Percentiles rank a stretch among this genome's conserved stretches.
Evolutionary conservation across 805 yeast species (phyloP).

Genomic region (Metschnikowia sp.): DNA sequence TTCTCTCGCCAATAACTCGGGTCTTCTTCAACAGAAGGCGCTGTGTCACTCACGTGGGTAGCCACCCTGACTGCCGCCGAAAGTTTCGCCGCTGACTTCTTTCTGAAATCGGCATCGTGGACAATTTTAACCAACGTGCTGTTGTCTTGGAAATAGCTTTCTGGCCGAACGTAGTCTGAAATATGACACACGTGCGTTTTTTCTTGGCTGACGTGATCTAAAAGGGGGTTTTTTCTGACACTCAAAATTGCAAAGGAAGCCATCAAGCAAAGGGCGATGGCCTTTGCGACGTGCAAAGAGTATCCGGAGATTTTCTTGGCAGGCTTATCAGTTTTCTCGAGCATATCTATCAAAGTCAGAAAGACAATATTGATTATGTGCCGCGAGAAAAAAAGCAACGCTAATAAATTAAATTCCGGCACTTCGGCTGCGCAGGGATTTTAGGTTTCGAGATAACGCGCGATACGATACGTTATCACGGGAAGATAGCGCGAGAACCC

Average conservation of each 20-base stretch:
- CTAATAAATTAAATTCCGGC: no score
- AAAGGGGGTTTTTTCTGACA: background rate
- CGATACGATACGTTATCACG: no score
- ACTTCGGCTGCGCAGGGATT: no score
- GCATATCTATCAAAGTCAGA: no score
- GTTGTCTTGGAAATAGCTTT: constrained; percentile 1
- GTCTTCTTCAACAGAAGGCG: constrained; percentile 42
- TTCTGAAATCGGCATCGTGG: constrained; percentile 16
- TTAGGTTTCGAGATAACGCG: no score
- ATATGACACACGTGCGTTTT: background rate
- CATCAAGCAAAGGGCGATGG: background rate
- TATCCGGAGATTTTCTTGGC: background rate
- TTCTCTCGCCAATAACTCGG: constrained; percentile 45
- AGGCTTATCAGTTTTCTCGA: no score
- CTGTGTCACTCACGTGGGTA: constrained; percentile 58
- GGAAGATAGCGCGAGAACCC: no score
- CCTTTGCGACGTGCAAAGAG: background rate
- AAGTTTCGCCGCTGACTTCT: constrained; percentile 40
- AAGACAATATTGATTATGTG: no score
- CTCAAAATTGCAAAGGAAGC: background rate
- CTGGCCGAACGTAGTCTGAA: constrained; percentile 3
- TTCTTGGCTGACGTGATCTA: no score
- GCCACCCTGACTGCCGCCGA: constrained; percentile 60
- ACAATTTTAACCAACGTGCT: constrained; percentile 19
- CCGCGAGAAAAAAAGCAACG: no score